Percentiles rank a stretch among this genome's conserved stretches.
phyloP scores from a whole-genome alignment of 805 yeast species.

The Schwanniomyces vanrijiae region DNA sequence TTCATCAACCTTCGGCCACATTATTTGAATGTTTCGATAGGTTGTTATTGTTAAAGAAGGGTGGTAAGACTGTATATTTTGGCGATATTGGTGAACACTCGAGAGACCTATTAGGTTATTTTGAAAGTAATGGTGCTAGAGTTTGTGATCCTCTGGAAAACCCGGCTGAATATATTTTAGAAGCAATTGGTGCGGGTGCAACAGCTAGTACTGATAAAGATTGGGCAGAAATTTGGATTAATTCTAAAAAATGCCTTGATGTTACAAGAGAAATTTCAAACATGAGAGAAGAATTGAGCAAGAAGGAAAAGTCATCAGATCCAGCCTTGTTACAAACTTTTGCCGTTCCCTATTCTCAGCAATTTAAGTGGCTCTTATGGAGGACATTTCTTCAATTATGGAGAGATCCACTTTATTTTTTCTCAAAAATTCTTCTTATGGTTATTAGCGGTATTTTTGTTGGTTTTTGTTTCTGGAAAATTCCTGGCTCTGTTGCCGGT shows the following conservation, averaged over 20 bases:
- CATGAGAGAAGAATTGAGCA: constrained; percentile 4
- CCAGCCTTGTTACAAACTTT: constrained; percentile 7
- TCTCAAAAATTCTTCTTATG: constrained; percentile 33
- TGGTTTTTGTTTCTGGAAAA: constrained; percentile 17
- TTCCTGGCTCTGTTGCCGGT: constrained; percentile 42
- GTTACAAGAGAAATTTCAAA: constrained; percentile 8
- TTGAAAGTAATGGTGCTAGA: constrained; percentile 39
- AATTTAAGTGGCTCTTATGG: constrained; percentile 12
- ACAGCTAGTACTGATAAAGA: constrained; percentile 60
- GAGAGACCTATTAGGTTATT: constrained; percentile 13
- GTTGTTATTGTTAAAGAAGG: constrained; percentile 28
- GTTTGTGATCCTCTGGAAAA: constrained; percentile 51
- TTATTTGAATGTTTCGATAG: constrained; percentile 40
- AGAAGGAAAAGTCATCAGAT: constrained; percentile 3
- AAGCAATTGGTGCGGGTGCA: constrained; percentile 77
- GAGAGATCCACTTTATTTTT: constrained; percentile 41
- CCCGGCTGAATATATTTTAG: constrained; percentile 28
- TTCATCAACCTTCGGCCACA: constrained; percentile 53
- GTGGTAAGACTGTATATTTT: constrained; percentile 24
- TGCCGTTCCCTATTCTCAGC: constrained; percentile 16
- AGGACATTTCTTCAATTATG: constrained; percentile 24
- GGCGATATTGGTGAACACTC: constrained; percentile 25
- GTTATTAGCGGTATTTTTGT: constrained; percentile 45
- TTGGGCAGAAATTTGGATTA: constrained; percentile 64
- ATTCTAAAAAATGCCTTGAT: constrained; percentile 13